Base-by-base conservation (phyloP, 805 yeast genomes). In the Ogataea paraovalis region DNA sequence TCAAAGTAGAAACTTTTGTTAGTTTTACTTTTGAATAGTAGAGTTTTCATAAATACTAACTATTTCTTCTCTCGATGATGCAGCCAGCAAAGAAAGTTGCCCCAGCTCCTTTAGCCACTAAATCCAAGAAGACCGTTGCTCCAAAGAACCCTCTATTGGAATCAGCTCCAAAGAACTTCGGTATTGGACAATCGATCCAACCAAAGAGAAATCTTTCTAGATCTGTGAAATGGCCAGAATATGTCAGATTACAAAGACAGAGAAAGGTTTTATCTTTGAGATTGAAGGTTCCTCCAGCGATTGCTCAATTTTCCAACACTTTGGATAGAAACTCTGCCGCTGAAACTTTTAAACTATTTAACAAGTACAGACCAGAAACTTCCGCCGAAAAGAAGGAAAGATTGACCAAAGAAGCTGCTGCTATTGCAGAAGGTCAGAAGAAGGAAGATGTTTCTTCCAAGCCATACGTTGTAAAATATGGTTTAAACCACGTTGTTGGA, bases 311-410 rank as follows among this genome's bases (percentile, higher is more conserved):
- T 85, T 90, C 89, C 70, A 78, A 86, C 78, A 85, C 90, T 68
- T 82, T 92, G 74, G 99, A 92, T 87, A 91, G 91, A 87, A 92
- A 92, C 90, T 87, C 98, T 62, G 98, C 99, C 68, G 79, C 97
- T 66, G 95, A 87, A 78, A 80, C 96, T 65, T 87, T 92, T 85
- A 91, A 91, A 83, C 84, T 92, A 68, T 85, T 92, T 80, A 90
- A 90, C 95, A 92, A 94, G 82, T 92, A 92, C 89, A 85, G 96
- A 80, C 98, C 99, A 71, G 99, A 92, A 83, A 87, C 97, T 59
- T 69, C 83, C 69, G 85, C 90, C 71, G 97, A 94, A 82, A 92
- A 92, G 96, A 90, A 90, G 85, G 97, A 89, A 81, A 90, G 99
- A 82, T 85, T 92, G 70, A 85, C 94, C 77, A 88, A 87, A 80